phyloP scores from a whole-genome alignment of 2,329 filamentous ascomycete genomes.

The Aspergillus fischeri region DNA sequence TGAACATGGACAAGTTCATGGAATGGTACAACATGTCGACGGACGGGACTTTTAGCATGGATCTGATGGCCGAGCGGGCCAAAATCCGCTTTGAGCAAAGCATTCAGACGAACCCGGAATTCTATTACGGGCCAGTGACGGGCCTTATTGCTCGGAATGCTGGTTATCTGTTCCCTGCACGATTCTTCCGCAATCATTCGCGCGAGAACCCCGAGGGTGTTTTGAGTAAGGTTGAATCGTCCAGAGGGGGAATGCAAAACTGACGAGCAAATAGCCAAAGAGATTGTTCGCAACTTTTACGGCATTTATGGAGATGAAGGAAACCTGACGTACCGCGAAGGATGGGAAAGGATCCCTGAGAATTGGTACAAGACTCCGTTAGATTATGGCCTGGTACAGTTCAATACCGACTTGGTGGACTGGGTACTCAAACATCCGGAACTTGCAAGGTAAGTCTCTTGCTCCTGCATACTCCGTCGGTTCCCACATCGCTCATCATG shows the following conservation, averaged over 20 bases:
- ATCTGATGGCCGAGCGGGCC: constrained; percentile 42
- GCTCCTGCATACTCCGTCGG: background rate
- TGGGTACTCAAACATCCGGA: constrained; percentile 40
- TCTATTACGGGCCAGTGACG: constrained; percentile 53
- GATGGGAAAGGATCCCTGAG: constrained; percentile 50
- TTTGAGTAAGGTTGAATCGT: constrained; percentile 26
- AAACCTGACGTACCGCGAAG: constrained; percentile 42
- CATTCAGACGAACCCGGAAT: constrained; percentile 49
- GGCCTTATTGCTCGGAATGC: constrained; percentile 49
- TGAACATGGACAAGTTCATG: constrained; percentile 52
- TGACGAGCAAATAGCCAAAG: constrained; percentile 29
- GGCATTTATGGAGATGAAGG: constrained; percentile 42
- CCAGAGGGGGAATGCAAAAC: background rate
- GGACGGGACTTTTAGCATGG: constrained; percentile 40
- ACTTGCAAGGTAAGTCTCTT: constrained; percentile 28
- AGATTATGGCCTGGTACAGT: constrained; percentile 46
- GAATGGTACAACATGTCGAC: constrained; percentile 43
- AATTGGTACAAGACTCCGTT: constrained; percentile 49
- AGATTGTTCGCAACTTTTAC: constrained; percentile 46
- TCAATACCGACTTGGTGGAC: constrained; percentile 39
- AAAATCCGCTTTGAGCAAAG: constrained; percentile 46
- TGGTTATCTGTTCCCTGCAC: constrained; percentile 44
- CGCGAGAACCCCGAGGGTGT: constrained; percentile 37
- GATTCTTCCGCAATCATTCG: constrained; percentile 45
- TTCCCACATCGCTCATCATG: background rate